Percentiles rank a stretch among this genome's conserved stretches.
phyloP scores from a whole-genome alignment of 176 grass and related monocot species.

The Phoenix roebelenii region DNA sequence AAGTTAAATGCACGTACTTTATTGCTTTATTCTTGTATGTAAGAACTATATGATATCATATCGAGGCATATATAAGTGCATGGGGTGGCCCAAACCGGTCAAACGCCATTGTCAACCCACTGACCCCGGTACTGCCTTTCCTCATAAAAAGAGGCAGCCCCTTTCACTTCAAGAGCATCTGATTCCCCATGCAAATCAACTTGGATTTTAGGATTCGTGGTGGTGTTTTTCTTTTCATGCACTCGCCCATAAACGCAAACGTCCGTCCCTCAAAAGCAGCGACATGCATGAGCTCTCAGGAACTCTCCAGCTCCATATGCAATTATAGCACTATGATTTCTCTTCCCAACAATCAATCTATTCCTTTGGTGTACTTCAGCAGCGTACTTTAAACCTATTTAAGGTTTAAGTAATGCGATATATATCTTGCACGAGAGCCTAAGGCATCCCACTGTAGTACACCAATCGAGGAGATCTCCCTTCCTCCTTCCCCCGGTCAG shows the following conservation, averaged over 20 bases:
- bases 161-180: constrained; percentile 43
- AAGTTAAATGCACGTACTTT: too few relatives aligned
- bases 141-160: constrained; percentile 25
- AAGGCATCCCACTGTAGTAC: neutral
- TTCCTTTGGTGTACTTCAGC: neutral
- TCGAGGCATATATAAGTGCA: neutral
- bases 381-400: neutral
- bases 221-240: neutral
- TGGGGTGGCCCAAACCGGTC: constrained; percentile 17
- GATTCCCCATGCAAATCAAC: constrained; percentile 33
- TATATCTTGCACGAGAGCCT: neutral
- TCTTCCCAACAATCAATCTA: constrained; percentile 30
- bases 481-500: neutral
- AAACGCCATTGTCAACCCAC: constrained; percentile 25
- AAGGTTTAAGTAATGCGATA: neutral
- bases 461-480: neutral
- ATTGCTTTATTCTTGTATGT: too few relatives aligned
- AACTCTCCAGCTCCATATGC: neutral
- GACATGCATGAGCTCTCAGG: neutral
- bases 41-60: too few relatives aligned
- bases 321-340: constrained; percentile 47
- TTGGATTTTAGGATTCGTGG: constrained; percentile 11
- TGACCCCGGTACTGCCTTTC: constrained; percentile 9
- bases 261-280: constrained; percentile 34
- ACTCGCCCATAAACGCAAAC: constrained; percentile 5